Base-by-base conservation (phyloP, 2,329 filamentous ascomycete genomes). In the Pseudonectria buxi region DNA sequence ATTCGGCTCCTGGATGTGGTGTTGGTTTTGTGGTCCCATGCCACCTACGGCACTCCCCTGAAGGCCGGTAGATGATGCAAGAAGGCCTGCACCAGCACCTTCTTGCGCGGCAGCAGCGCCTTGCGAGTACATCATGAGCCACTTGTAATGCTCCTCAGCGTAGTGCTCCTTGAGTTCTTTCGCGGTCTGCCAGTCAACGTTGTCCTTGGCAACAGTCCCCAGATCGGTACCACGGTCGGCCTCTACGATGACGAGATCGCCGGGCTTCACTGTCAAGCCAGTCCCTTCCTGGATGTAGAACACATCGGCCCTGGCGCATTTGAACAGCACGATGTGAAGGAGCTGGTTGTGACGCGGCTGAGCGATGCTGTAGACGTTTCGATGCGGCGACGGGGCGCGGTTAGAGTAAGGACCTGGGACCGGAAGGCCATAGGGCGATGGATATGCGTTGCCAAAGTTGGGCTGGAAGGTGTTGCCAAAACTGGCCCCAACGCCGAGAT, bases 71-170 rank as follows among this genome's bases (percentile, higher is more conserved):
- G 81, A 67, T 11, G 76, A 73, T 9, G 81, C 73, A 62, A 82
- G 72, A 34, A 81, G 68, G 18, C 81, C 78, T 33, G 74, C 72
- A 25, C 74, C 72, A 6, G 73, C 65, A 15, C 76, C 72, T 43
- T 81, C 78, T 37, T 79, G 71, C 14, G 71, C 73, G 14, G 71
- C 74, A 25, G 74, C 74, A 7, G 77, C 86, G 55, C 79, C 85
- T 58, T 88, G 82, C 2, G 88, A 95, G 61, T 95, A 98, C 85
- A 96, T 92, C 84, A 96, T 95, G 35, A 98, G 73, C 86, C 90
- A 96, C 54, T 88, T 89, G 65, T 95, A 95, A 59, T 98, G 92
- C 57, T 96, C 88, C 57, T 95, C 87, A 3, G 85, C 85, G 47
- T 90, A 94, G 50, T 92, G 82, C 50, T 94, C 86, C 59, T 95